Evolutionary conservation across 2,329 filamentous ascomycete genomes (phyloP).

Genomic region (Scedosporium minutisporum): DNA sequence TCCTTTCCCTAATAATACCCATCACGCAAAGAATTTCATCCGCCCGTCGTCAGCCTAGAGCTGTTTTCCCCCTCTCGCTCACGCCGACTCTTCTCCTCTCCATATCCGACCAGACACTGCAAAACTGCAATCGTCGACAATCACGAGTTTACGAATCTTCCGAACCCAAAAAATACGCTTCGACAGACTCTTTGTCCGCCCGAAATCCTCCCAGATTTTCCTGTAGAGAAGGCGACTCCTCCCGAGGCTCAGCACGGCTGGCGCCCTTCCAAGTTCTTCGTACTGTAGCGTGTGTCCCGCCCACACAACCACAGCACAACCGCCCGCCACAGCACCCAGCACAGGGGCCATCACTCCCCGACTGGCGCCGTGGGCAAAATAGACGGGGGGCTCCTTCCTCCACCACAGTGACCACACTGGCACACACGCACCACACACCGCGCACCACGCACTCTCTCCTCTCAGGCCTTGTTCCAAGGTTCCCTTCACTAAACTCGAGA

Average conservation of each 20-base stretch:
- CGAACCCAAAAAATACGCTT: neutral
- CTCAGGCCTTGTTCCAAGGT: conserved; percentile 2
- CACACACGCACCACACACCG: neutral
- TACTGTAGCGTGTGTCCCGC: too few relatives aligned
- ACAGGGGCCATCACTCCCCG: neutral
- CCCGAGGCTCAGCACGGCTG: neutral
- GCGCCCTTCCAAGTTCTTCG: neutral
- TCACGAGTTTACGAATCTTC: neutral
- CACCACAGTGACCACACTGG: neutral
- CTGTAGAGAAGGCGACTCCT: neutral
- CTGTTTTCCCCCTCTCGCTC: neutral
- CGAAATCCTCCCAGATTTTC: neutral
- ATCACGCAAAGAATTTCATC: neutral
- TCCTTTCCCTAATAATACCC: neutral
- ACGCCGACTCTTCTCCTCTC: neutral
- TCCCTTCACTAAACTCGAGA: neutral
- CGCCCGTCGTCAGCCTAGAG: neutral
- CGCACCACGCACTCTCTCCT: neutral
- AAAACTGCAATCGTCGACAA: neutral
- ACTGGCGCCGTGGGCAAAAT: neutral
- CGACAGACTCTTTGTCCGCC: neutral
- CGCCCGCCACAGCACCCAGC: neutral
- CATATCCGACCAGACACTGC: neutral
- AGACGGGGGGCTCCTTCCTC: neutral
- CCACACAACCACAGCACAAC: neutral